Conservation (phyloP, 208 protist species). For the Zelonia costaricensis region DNA sequence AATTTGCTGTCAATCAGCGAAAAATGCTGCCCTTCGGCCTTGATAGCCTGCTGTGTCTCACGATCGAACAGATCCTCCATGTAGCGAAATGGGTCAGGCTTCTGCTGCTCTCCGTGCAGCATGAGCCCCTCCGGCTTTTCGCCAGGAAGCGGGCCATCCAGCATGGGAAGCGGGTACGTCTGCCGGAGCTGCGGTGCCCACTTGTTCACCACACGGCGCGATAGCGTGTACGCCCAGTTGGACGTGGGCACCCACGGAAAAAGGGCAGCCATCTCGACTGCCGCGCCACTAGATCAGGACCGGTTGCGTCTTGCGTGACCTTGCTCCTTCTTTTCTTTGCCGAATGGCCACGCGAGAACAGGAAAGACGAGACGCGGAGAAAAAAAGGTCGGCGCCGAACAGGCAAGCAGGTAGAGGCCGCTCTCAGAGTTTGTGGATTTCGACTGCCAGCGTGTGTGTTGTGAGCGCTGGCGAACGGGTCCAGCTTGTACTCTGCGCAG, state of each 20-base stretch:
- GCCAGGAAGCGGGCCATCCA: constrained; percentile 83
- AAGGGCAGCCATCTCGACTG: constrained; percentile 60
- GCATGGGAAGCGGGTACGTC: constrained; percentile 62
- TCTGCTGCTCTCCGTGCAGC: constrained; percentile 56
- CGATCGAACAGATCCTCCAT: constrained; percentile 89
- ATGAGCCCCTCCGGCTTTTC: constrained; percentile 46
- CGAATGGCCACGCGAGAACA: no score
- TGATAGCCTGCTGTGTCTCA: constrained; percentile 70
- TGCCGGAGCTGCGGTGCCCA: constrained; percentile 72
- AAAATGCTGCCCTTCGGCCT: constrained; percentile 75
- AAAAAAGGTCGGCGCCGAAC: no score
- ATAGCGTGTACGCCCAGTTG: constrained; percentile 51
- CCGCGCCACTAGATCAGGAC: no score
- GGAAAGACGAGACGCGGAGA: no score
- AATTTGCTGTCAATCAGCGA: constrained; percentile 72
- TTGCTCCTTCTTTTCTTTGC: no score
- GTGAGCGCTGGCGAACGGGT: no score
- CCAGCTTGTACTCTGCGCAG: no score
- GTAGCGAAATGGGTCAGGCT: constrained; percentile 81
- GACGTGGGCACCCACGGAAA: constrained; percentile 86
- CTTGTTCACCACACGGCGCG: constrained; percentile 60
- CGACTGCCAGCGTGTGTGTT: no score
- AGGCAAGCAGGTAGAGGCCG: neutral
- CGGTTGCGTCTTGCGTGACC: no score
- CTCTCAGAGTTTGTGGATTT: no score